These are phyloP conservation scores for Plasmodium billcollinsi DNA, from an alignment of 169 alveolate genomes.

Conservation along the genomic window DNA sequence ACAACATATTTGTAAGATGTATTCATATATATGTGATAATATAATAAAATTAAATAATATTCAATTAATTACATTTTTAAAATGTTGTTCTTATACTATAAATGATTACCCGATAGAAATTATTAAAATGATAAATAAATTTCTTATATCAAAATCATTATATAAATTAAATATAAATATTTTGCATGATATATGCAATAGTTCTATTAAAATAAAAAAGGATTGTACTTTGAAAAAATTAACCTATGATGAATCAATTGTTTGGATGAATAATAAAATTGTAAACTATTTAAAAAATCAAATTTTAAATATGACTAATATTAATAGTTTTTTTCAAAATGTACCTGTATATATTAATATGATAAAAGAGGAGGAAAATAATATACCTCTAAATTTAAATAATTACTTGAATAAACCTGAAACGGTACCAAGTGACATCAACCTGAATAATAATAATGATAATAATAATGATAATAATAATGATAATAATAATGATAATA, in stretches of 20 bases:
- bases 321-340: slow-evolving; percentile 14
- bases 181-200: slow-evolving; percentile 40
- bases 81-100: slow-evolving; percentile 39
- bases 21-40: slow-evolving; percentile 30
- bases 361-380: neutral
- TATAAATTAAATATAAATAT: neutral
- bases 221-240: slow-evolving; percentile 22
- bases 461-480: neutral
- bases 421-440: neutral
- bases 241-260: slow-evolving; percentile 25
- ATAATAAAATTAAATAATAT: slow-evolving; percentile 8
- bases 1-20: slow-evolving; percentile 3
- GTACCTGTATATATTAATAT: slow-evolving; percentile 24
- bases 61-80: slow-evolving; percentile 9
- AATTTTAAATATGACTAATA: slow-evolving; percentile 2
- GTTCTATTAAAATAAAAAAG: slow-evolving; percentile 35
- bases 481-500: neutral
- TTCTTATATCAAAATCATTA: slow-evolving; percentile 18
- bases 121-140: neutral
- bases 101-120: slow-evolving; percentile 20
- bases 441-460: neutral
- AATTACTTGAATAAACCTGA: neutral
- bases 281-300: neutral
- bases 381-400: too few relatives aligned
- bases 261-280: slow-evolving; percentile 4